Evolutionary conservation across 2,329 filamentous ascomycete genomes (phyloP).

Genomic region (Chaetomiaceae sp.): DNA sequence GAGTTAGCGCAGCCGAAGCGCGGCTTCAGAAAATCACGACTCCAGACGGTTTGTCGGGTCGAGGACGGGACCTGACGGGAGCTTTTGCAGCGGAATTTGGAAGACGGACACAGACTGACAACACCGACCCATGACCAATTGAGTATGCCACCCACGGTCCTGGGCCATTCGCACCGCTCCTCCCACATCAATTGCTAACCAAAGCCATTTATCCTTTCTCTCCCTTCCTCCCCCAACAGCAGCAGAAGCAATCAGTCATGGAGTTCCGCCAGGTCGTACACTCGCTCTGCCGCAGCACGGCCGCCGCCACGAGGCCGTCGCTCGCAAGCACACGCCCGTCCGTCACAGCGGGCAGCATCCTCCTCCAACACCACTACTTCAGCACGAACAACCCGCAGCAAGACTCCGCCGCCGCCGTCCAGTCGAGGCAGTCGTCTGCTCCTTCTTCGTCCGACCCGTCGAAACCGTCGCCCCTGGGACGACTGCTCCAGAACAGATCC

Average conservation of each 20-base stretch:
- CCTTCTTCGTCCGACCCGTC: background rate
- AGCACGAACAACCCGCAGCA: slow-evolving; percentile 10
- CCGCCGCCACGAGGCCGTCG: slow-evolving; percentile 12
- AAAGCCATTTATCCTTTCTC: background rate
- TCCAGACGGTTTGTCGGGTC: too few species aligned
- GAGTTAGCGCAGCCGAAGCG: slow-evolving; percentile 9
- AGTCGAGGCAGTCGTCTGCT: background rate
- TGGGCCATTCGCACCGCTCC: too few species aligned
- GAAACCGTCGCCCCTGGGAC: too few species aligned
- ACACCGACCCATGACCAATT: slow-evolving; percentile 16
- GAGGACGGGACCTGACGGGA: background rate
- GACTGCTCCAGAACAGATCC: too few species aligned
- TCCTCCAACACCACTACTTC: slow-evolving; percentile 11
- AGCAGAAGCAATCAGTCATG: too few species aligned
- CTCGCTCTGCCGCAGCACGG: slow-evolving; percentile 19
- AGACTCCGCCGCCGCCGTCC: slow-evolving; percentile 7
- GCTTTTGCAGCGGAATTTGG: background rate
- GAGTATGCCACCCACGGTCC: slow-evolving; percentile 6
- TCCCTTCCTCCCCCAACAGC: background rate
- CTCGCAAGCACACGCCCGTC: slow-evolving; percentile 11
- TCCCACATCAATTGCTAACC: background rate
- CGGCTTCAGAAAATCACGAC: slow-evolving; percentile 15
- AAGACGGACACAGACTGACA: too few species aligned
- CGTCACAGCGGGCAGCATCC: slow-evolving; percentile 3
- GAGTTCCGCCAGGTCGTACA: slow-evolving; percentile 25